Conservation (phyloP, 106 monocot genomes). For the Dioscorea alata region DNA sequence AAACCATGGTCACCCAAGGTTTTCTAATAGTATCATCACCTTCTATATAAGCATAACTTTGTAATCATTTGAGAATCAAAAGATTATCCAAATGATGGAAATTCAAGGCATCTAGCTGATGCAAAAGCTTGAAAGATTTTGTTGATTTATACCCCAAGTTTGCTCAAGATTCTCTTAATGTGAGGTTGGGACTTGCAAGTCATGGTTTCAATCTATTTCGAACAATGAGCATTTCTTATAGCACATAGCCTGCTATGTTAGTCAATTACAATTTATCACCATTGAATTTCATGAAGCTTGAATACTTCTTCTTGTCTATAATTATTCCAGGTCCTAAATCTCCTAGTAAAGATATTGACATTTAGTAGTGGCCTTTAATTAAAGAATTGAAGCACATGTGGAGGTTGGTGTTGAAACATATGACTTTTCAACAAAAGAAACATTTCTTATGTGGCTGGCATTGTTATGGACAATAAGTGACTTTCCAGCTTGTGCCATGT, state of each 20-base stretch:
- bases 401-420: conserved; percentile 2
- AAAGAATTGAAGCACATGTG: neutral
- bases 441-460: conserved; percentile 6
- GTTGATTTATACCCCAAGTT: neutral
- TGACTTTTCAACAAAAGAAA: conserved; percentile 6
- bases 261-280: conserved; percentile 10
- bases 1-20: too few relatives aligned
- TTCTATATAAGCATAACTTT: too few relatives aligned
- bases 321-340: neutral
- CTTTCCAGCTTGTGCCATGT: conserved; percentile 9
- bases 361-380: conserved; percentile 11
- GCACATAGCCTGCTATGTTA: neutral
- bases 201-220: conserved; percentile 10
- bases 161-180: neutral
- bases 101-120: neutral
- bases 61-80: neutral
- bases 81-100: neutral
- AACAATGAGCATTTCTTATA: conserved; percentile 4
- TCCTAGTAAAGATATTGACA: conserved; percentile 5
- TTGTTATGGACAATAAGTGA: conserved; percentile 15
- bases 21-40: too few relatives aligned
- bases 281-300: conserved; percentile 6
- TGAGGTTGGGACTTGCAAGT: conserved; percentile 8
- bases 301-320: neutral
- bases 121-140: conserved; percentile 1